Evolutionary conservation across 2,329 filamentous ascomycete genomes (phyloP).

Genomic region (Phialophora chinensis): DNA sequence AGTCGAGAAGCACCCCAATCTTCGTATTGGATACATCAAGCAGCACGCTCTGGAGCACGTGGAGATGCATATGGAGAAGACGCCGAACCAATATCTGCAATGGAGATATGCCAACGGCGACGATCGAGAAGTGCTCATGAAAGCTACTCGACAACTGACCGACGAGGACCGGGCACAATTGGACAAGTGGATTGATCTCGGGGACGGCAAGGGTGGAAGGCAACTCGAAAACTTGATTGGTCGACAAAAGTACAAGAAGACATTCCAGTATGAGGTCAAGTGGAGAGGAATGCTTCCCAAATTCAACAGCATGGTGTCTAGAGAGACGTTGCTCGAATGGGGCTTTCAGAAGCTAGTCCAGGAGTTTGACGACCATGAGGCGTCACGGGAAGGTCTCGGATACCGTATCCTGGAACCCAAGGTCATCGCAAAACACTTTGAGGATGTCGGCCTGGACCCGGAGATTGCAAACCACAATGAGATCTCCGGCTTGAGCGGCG

Average conservation of each 20-base stretch:
- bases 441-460: constrained; percentile 92
- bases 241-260: constrained; percentile 98
- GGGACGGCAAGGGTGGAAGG: constrained; percentile 77
- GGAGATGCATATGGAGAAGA: constrained; percentile 99
- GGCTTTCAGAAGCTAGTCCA: constrained; percentile 94
- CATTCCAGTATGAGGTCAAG: constrained; percentile 61
- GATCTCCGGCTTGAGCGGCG: constrained; percentile 92
- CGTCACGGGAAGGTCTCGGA: constrained; percentile 95
- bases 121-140: constrained; percentile 95
- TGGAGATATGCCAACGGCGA: constrained; percentile 98
- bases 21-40: constrained; percentile 99
- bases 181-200: constrained; percentile 85
- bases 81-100: constrained; percentile 96
- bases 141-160: constrained; percentile 91
- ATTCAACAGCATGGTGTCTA: constrained; percentile 88
- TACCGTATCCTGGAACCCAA: constrained; percentile 93
- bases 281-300: constrained; percentile 90
- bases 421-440: constrained; percentile 96
- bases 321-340: constrained; percentile 83
- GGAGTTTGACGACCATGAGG: constrained; percentile 98
- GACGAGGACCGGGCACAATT: constrained; percentile 86
- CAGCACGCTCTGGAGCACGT: constrained; percentile 99
- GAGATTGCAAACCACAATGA: constrained; percentile 99
- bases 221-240: constrained; percentile 89
- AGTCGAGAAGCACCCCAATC: constrained; percentile 97